Evolutionary conservation across 768 basidiomycete species (phyloP), one percentile per base, ranked within the genome.

Genomic region (Exsudoporus frostii): DNA sequence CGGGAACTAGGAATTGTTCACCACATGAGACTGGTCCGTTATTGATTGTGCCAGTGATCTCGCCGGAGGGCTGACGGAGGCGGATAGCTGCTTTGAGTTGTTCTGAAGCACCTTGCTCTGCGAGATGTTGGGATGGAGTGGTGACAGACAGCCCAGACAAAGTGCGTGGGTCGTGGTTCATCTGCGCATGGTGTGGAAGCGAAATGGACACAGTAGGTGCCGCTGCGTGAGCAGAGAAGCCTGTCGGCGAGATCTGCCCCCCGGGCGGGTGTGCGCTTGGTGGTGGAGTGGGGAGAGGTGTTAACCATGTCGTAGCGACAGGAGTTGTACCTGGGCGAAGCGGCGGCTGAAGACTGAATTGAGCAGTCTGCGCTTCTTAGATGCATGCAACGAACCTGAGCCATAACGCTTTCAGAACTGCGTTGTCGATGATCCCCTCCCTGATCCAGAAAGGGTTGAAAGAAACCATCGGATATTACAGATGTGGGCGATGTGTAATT

Each of bases 281-380:
- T 4, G 61, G 58, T 17, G 66, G 61, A 46, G 66, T 61, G 42
- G 66, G 61, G 24, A 63, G 57, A 29, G 57, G 53, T 6, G 58
- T 41, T 30, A 38, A 15, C 56, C 53, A 63, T 37, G 60, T 60
- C 5, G 58, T 60, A 3, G 60, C 42, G 20, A 51, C 39, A n/a
- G 54, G 45, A 29, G 51, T 39, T 22, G 55, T 27, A 44, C 43
- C 47, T 10, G 58, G 32, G 32, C 51, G 61, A 50, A 51, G 50
- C 8, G 58, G 45, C 6, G 47, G 42, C 65, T 61, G 42, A 40
- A 20, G 42, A 43, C n/a, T 14, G 34, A 24, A 42, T 37, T 56
- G 39, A 54, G 48, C 7, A 17, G 19, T 20, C 29, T 43, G 48
- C 7, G 19, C 5, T 7, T 27, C 3, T 38, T 22, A 7, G 29